A percentile compares a stretch with the other conserved stretches of the same genome.
Evolutionary conservation across 2,329 filamentous ascomycete genomes (phyloP).

Genomic region (Colletotrichum lentis): DNA sequence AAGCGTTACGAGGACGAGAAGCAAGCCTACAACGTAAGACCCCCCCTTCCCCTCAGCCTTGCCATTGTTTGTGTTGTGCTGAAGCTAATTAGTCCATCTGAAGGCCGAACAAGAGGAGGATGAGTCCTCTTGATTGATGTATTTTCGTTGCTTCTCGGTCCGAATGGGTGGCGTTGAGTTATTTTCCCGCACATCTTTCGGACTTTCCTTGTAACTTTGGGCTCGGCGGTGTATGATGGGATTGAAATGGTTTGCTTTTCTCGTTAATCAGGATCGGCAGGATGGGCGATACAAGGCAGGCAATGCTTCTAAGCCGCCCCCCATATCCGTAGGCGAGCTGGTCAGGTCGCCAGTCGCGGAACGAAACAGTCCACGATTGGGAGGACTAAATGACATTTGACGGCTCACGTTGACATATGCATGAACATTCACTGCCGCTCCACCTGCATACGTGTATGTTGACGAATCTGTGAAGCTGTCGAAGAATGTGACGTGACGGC

Average conservation of each 20-base stretch:
- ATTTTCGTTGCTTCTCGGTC: constrained; percentile 31
- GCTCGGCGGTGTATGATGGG: constrained; percentile 54
- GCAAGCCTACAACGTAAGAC: constrained; percentile 85
- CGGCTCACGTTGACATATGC: constrained; percentile 28
- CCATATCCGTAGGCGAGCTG: constrained; percentile 11
- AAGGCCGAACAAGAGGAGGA: constrained; percentile 66
- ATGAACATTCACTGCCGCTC: neutral
- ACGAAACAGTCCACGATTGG: constrained; percentile 7
- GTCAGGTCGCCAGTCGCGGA: constrained; percentile 16
- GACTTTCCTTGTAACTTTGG: constrained; percentile 42
- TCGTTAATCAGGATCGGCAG: constrained; percentile 26
- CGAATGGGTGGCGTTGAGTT: constrained; percentile 22
- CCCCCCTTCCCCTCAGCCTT: neutral
- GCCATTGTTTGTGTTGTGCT: constrained; percentile 16
- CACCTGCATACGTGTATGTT: neutral
- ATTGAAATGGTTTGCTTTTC: constrained; percentile 42
- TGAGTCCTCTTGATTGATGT: constrained; percentile 56
- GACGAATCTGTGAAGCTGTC: neutral
- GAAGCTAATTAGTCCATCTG: constrained; percentile 45
- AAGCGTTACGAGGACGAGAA: constrained; percentile 99
- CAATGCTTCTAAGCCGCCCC: constrained; percentile 18
- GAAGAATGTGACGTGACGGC: neutral
- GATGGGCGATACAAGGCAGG: constrained; percentile 16
- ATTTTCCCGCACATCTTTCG: constrained; percentile 17
- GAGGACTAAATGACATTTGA: constrained; percentile 29